Evolutionary conservation across 768 basidiomycete genomes (phyloP), one percentile per base, ranked within the genome.

Genomic region (Lanmaoa pseudosensibilis): DNA sequence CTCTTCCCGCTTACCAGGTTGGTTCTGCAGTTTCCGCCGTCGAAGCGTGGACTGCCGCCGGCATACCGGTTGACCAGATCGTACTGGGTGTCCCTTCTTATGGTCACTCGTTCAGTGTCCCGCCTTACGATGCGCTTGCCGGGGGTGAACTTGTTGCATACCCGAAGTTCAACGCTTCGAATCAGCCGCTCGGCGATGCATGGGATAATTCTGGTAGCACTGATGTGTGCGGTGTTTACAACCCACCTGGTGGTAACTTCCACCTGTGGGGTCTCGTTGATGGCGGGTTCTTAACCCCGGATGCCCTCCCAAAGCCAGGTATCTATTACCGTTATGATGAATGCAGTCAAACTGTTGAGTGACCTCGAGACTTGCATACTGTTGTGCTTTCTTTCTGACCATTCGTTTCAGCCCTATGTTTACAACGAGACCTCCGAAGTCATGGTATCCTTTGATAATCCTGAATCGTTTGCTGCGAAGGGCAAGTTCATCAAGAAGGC

Each of bases 51-150:
- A 81, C 75, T 2, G 64, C 69, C 3, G 92, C 93, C 43, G 90
- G 90, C 6, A 86, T 96, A 68, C 90, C 92, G 1, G 68, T 74
- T 16, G 4, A 59, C 56, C 70, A 87, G 74, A 88, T 95, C 55
- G 83, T 92, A 16, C 82, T 97, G 5, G 94, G 92, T 50, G 84
- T 94, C 3, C 82, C 92, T 11, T 74, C 86, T 5, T 95, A 92
- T 72, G 92, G 92, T 0, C 90, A 91, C 71, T 85, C 90, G 8
- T 94, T 78, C 75, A 59, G 55, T 15, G 77, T 81, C 37, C 66
- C 77, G 13, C 48, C 66, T 4, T 62, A 58, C 7, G 64, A 73
- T 34, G 82, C 83, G 0, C 63, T 79, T 56, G 56, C 77, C 16
- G 46, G 61, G 11, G 74, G 66, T 16, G 66, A 65, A 16, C 69